Evolutionary conservation across 352 stramenopile genomes (phyloP).

Genomic region (Pythium vanterpoolii): DNA sequence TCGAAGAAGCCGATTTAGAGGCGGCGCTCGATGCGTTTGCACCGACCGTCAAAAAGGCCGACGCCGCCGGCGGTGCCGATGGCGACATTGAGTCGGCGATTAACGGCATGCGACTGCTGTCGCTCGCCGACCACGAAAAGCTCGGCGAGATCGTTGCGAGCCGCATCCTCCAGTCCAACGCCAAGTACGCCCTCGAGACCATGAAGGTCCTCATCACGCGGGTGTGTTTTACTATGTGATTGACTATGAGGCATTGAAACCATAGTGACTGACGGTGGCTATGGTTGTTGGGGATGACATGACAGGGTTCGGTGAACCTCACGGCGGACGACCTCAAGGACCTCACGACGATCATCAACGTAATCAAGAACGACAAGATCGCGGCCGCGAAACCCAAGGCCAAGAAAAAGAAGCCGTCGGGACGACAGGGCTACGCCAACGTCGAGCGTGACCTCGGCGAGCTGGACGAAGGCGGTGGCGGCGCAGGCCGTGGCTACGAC

Average conservation of each 20-base stretch:
- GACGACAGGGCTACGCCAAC: slow-evolving; percentile 80
- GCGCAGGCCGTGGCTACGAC: slow-evolving; percentile 66
- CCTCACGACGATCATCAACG: slow-evolving; percentile 82
- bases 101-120: slow-evolving; percentile 58
- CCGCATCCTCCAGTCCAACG: slow-evolving; percentile 57
- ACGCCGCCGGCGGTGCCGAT: slow-evolving; percentile 18
- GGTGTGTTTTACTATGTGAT: slow-evolving; percentile 11
- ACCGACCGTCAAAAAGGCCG: slow-evolving; percentile 36
- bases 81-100: slow-evolving; percentile 48
- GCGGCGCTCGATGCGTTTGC: slow-evolving; percentile 73
- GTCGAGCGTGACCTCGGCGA: slow-evolving; percentile 54
- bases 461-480: slow-evolving; percentile 29
- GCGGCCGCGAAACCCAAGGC: slow-evolving; percentile 71
- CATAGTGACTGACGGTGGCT: no score
- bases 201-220: slow-evolving; percentile 77
- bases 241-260: neutral
- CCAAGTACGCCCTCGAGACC: slow-evolving; percentile 74
- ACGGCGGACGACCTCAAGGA: slow-evolving; percentile 86
- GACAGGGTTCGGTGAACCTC: slow-evolving; percentile 63
- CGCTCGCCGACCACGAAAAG: slow-evolving; percentile 71
- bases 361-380: slow-evolving; percentile 89
- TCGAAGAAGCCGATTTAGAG: slow-evolving; percentile 75
- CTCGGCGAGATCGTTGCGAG: slow-evolving; percentile 60
- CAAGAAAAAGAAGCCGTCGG: slow-evolving; percentile 84
- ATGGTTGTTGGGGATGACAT: no score